Conservation (phyloP, 2,329 filamentous ascomycete genomes). For the Chaetomium sp. region DNA sequence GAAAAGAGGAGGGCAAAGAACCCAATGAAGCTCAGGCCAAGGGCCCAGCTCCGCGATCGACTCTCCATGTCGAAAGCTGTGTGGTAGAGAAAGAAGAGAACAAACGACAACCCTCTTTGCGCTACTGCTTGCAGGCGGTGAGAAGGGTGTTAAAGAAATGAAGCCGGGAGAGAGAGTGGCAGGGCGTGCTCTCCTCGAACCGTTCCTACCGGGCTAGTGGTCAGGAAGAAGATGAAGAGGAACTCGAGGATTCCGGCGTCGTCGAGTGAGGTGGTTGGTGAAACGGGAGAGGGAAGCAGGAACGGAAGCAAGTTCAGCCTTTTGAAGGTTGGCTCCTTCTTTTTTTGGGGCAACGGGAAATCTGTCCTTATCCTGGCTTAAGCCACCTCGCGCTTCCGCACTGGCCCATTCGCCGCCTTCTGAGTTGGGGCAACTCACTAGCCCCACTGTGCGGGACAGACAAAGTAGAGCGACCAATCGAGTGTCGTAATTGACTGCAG, state of each 20-base stretch:
- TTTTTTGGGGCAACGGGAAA: constrained; percentile 34
- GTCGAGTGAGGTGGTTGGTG: constrained; percentile 20
- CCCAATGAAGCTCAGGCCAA: constrained; percentile 85
- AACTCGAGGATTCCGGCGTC: constrained; percentile 18
- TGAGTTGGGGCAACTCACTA: constrained; percentile 13
- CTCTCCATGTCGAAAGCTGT: constrained; percentile 36
- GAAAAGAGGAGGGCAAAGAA: constrained; percentile 90
- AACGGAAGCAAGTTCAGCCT: constrained; percentile 21
- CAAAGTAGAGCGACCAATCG: too few species aligned
- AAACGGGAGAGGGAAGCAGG: constrained; percentile 17
- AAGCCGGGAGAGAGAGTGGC: constrained; percentile 21
- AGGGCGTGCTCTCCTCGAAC: constrained; percentile 26
- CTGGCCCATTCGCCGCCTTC: constrained; percentile 25
- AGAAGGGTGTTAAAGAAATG: constrained; percentile 10
- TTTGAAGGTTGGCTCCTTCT: constrained; percentile 27
- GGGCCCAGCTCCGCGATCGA: constrained; percentile 42
- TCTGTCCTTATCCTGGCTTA: constrained; percentile 36
- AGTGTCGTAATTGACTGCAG: too few species aligned
- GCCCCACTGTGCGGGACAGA: neutral
- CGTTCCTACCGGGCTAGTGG: constrained; percentile 24
- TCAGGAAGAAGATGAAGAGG: constrained; percentile 17
- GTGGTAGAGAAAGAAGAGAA: constrained; percentile 20
- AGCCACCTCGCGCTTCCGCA: constrained; percentile 33
- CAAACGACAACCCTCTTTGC: constrained; percentile 24
- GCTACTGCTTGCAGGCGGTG: constrained; percentile 29